Base-by-base conservation (phyloP, 106 monocot species). In the Acorus gramineus region DNA sequence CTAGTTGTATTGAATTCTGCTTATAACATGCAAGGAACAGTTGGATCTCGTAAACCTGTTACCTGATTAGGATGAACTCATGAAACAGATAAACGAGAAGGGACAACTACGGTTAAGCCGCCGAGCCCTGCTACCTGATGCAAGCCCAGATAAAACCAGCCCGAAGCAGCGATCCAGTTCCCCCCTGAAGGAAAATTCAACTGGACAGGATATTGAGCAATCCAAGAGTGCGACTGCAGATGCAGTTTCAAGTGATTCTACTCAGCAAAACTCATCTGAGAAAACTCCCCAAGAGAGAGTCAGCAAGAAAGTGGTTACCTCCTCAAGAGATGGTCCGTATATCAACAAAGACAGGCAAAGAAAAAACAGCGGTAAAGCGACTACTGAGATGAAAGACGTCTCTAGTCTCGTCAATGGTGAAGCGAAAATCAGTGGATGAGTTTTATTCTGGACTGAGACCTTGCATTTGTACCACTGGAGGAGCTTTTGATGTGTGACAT, bases 41-140 rank as follows among this genome's bases (percentile, higher is more conserved):
- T 61, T 28, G 8, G 42, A 50, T 60, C 28, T 28, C 28, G 28
- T 28, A 28, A 28, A 28, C 28, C 28, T 28, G 28, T 0, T 28
- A 0, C 28, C 28, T 28, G 28, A 28, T 28, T 28, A 0, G 28
- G 28, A 28, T 28, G 0, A 28, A 28, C 28, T 0, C 28, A 28
- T 28, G 28, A 28, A 0, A 46, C 70, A 95, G 94, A 70, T 90
- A 64, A 95, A 95, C 74, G 94, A 86, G 51, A 95, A 95, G 82
- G 94, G 94, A 28, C 94, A 95, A 43, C 69, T 95, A 45, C 86
- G 94, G 1, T 66, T 95, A 67, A 95, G 94, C 54, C 82, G 50
- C 52, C 81, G 82, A 50, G 94, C 86, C 14, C 50, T 95, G 58
- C 90, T 95, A 52, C 90, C 94, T 7, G 81, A 89, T 75, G 72